Evolutionary conservation across 169 alveolate species (phyloP).

Genomic region (Eimeria tenella): DNA sequence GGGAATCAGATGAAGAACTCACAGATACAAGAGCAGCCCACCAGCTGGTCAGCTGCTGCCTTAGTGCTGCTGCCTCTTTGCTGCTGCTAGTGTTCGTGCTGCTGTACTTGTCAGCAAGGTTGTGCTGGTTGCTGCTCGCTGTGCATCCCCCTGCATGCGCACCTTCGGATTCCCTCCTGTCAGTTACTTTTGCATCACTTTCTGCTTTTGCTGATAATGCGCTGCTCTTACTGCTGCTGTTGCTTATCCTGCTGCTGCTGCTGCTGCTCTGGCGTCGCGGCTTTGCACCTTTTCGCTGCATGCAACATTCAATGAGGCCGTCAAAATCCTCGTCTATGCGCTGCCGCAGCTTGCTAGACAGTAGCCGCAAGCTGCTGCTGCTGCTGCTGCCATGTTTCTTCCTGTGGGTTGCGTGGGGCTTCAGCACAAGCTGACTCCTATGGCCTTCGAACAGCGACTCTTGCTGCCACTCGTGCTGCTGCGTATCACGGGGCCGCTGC

Average conservation of each 20-base stretch:
- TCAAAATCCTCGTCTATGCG: not conserved
- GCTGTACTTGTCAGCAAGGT: not conserved
- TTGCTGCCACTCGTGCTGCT: not conserved
- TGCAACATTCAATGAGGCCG: not conserved
- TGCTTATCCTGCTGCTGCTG: not conserved
- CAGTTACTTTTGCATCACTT: not conserved
- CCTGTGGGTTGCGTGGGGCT: conserved; percentile 3
- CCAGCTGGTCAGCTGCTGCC: not conserved
- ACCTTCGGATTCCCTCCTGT: not conserved
- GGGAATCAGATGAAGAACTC: not conserved
- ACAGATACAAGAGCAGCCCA: not conserved
- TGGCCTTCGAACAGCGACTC: conserved; percentile 20
- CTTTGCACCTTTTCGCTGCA: not conserved
- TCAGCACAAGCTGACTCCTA: not conserved
- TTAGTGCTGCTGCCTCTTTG: not conserved
- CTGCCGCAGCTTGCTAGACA: conserved; percentile 15
- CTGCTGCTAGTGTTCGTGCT: not conserved
- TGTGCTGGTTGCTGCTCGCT: not conserved
- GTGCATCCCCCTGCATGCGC: not conserved
- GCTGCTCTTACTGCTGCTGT: not conserved
- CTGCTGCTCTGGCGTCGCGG: conserved; percentile 19
- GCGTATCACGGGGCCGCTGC: not conserved
- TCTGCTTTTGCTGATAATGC: not conserved
- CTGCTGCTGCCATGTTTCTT: not conserved
- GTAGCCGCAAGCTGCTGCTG: conserved; percentile 15